Base-by-base conservation (phyloP, 1,139 yeast species). In the Blastobotrys indianensis region DNA sequence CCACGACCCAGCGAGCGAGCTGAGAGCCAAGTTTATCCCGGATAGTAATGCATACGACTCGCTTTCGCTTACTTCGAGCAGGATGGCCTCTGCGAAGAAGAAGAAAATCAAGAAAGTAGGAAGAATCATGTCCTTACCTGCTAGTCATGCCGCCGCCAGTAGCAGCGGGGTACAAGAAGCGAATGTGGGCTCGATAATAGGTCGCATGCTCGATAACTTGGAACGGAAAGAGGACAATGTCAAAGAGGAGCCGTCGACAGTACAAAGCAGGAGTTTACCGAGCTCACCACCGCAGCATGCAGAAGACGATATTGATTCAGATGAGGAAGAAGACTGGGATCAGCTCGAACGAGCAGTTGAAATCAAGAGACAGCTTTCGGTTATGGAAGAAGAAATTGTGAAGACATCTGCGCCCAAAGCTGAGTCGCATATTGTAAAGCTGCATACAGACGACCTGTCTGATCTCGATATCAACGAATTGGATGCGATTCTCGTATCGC, bases 251-350 rank as follows among this genome's bases (percentile, higher is more conserved):
- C 16, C 17, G 36, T 12, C 38, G 15, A 11, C 28, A 29, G 37
- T 20, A 10, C 32, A 10, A 11, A 35, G 29, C 15, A 35, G 23
- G 25, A 39, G 41, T 25, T 29, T 42, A 10, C 43, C 53, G 13
- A 41, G 51, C 37, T 44, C 53, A 5, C 46, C 44, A 12, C 41
- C 43, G 6, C 12, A 23, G 16, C 10, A 31, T 13, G 5, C 8
- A 10, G 32, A 25, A 11, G 37, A 7, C 32, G 10, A 7, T 13
- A n/a, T 17, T 4, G 11, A 28, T 4, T 28, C 30, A 16, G 34
- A n/a, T 13, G 29, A 32, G 5, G 41, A 20, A 6, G 33, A 42
- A 11, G 37, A 28, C 17, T 34, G 46, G 45, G 28, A 30, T 10
- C 25, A 42, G 33, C 25, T 42, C 6, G 45, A 42, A 13, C 20